These are phyloP conservation scores for Hypoxylon sp. DNA, from an alignment of 2,329 filamentous ascomycete genomes.

Conservation along the genomic window DNA sequence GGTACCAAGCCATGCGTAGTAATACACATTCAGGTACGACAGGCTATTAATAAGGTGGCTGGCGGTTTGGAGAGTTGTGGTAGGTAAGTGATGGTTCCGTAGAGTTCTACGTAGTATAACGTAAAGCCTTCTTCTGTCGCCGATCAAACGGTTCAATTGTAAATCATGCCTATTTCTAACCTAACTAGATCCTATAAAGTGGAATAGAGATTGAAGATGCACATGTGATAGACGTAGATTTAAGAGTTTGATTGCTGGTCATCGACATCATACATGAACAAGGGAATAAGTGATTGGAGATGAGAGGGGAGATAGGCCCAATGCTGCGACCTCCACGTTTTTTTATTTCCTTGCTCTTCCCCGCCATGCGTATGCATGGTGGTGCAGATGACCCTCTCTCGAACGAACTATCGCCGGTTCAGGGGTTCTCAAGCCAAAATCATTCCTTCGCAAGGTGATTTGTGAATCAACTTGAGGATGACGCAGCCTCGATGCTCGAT, in stretches of 20 bases:
- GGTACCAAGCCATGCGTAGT: constrained; percentile 20
- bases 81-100: constrained; percentile 8
- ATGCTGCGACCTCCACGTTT: constrained; percentile 54
- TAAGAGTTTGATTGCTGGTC: constrained; percentile 20
- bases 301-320: constrained; percentile 29
- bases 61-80: constrained; percentile 16
- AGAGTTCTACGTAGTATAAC: background rate
- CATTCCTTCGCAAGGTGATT: constrained; percentile 19
- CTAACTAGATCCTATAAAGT: constrained; percentile 8
- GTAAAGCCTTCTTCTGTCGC: background rate
- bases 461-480: constrained; percentile 24
- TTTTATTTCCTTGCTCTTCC: constrained; percentile 45
- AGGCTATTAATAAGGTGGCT: constrained; percentile 21
- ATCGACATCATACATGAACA: constrained; percentile 40
- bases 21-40: constrained; percentile 11
- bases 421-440: constrained; percentile 43
- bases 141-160: constrained; percentile 10
- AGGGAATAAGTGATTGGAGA: constrained; percentile 37
- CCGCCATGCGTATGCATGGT: constrained; percentile 50
- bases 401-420: constrained; percentile 49
- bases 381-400: constrained; percentile 52
- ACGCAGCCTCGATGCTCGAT: constrained; percentile 33
- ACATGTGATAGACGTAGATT: constrained; percentile 22
- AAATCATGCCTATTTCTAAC: constrained; percentile 16
- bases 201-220: constrained; percentile 31